Base-by-base conservation (phyloP, 2,329 filamentous ascomycete species). In the Laburnicola sp. region DNA sequence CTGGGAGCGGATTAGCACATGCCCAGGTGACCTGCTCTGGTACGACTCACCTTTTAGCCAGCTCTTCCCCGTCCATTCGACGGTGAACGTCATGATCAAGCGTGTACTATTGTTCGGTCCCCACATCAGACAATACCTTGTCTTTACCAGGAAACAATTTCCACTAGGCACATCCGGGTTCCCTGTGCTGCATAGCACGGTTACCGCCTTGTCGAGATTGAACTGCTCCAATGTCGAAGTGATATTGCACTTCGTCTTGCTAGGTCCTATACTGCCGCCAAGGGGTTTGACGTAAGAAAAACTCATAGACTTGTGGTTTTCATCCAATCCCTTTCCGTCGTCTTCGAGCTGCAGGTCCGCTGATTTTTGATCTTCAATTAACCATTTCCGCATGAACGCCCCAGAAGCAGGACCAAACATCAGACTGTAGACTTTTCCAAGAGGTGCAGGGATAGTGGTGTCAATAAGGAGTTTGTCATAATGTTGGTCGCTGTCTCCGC, bases 31-130 rank as follows among this genome's bases (percentile, higher is more conserved):
- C 11, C 21, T 3, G 2, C 2, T 34, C 32, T 25, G 37, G 25
- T 26, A 66, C 78, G 53, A 40, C 79, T 69, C 78, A 95, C 92
- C 90, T 78, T 94, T 97, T 39, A 99, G 77, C 94, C 94, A 99
- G 77, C 92, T 97, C 80, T 97, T 99, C 63, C 92, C 92, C 3
- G 87, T 87, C 95, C 95, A 99, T 68, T 99, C 95, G 37, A 97
- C 89, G 2, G 86, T 87, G 71, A 91, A 97, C 60, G 87, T 97
- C 76, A 93, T 87, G 55, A 94, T 85, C 27, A 99, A 76, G 26
- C 91, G 83, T 1, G 95, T 99, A 34, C 85, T 78, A 65, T 96
- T 96, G 56, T 86, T 87, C 44, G 94, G 86, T 3, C 86, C 91
- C 94, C 94, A 99, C 45, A 89, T 89, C 22, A 99, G 80, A 66